Conservation (phyloP, 2,329 filamentous ascomycete genomes). For the Drechslera avenae region DNA sequence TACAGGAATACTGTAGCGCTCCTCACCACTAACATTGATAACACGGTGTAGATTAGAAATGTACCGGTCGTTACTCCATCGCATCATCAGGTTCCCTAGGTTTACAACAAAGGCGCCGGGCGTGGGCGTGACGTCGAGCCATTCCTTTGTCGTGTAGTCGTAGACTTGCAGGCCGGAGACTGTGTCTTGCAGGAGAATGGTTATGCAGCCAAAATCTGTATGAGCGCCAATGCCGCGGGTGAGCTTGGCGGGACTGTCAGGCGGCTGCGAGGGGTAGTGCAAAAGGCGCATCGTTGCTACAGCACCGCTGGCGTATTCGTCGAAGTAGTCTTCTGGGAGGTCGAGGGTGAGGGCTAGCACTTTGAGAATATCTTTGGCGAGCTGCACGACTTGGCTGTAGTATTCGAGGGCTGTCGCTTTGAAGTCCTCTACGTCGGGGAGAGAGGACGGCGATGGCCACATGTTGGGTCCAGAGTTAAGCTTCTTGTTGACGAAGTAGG, state of each 20-base stretch:
- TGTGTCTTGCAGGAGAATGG: conserved; percentile 51
- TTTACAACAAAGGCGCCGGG: conserved; percentile 79
- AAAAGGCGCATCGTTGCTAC: conserved; percentile 52
- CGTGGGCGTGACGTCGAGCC: conserved; percentile 81
- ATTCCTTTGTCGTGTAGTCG: conserved; percentile 69
- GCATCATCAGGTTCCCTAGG: conserved; percentile 64
- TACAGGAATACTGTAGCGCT: conserved; percentile 52
- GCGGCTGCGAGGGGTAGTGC: conserved; percentile 51
- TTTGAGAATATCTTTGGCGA: conserved; percentile 51
- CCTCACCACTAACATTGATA: conserved; percentile 48
- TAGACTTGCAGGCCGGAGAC: conserved; percentile 74
- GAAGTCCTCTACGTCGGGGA: conserved; percentile 41
- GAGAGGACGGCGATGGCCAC: conserved; percentile 40
- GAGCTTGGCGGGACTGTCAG: conserved; percentile 44
- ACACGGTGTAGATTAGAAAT: conserved; percentile 52
- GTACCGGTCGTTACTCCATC: conserved; percentile 51
- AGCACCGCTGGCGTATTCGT: conserved; percentile 43
- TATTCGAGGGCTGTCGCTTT: conserved; percentile 49
- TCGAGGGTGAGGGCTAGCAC: conserved; percentile 51
- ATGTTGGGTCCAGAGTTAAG: conserved; percentile 51
- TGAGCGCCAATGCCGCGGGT: conserved; percentile 52
- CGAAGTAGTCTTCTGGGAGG: conserved; percentile 47
- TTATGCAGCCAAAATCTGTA: conserved; percentile 52
- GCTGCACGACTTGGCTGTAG: conserved; percentile 46
- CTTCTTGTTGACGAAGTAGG: conserved; percentile 47